These are phyloP conservation scores for Taiozyma sp. DNA, from an alignment of 1,139 yeast genomes.

Conservation along the genomic window DNA sequence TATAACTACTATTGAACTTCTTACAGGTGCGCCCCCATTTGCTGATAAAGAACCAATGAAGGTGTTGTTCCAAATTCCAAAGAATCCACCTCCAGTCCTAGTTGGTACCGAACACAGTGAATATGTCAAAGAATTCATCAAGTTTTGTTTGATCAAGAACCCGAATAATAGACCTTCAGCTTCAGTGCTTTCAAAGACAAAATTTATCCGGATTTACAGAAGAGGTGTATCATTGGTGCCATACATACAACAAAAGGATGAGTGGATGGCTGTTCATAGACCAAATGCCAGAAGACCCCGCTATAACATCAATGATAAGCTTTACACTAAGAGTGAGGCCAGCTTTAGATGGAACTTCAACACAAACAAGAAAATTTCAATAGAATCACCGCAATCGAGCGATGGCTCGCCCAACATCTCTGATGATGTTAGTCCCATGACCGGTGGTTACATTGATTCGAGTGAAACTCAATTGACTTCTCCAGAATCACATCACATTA, in stretches of 20 bases:
- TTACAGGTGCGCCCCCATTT: constrained; percentile 70
- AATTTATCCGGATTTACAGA: constrained; percentile 33
- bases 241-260: constrained; percentile 25
- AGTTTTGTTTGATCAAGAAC: constrained; percentile 51
- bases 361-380: not conserved
- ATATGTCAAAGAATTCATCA: constrained; percentile 54
- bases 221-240: constrained; percentile 18
- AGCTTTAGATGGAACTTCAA: constrained; percentile 22
- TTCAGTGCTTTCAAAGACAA: constrained; percentile 37
- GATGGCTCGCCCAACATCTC: constrained; percentile 11
- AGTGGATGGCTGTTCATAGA: constrained; percentile 26
- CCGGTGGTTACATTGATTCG: constrained; percentile 5
- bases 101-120: constrained; percentile 39
- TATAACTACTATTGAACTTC: constrained; percentile 70
- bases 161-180: constrained; percentile 51
- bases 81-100: constrained; percentile 59
- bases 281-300: constrained; percentile 27
- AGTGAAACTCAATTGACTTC: constrained; percentile 16
- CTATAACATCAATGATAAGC: constrained; percentile 23
- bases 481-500: constrained; percentile 4
- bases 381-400: constrained; percentile 1
- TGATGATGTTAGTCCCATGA: constrained; percentile 11
- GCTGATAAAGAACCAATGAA: constrained; percentile 69
- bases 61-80: constrained; percentile 67
- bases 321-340: constrained; percentile 23